A percentile compares a stretch with the other conserved stretches of the same genome.
Conservation (phyloP, 768 basidiomycete species). For the Pulveroboletus sp. region DNA sequence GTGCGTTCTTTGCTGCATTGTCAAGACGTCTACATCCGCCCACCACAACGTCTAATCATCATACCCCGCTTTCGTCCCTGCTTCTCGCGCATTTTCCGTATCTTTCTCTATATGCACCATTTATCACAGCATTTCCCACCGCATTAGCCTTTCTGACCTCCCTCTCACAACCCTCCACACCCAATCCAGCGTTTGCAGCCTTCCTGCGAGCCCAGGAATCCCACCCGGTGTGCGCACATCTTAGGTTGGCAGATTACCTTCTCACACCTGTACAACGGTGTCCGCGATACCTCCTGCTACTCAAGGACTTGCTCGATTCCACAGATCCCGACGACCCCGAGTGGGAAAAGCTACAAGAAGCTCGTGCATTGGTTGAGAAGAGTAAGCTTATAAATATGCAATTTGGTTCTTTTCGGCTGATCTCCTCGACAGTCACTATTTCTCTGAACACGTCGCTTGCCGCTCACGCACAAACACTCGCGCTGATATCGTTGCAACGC, state of each 20-base stretch:
- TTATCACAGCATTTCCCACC: conserved; percentile 74
- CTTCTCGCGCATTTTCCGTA: conserved; percentile 85
- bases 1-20: conserved; percentile 65
- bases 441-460: conserved; percentile 80
- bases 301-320: conserved; percentile 76
- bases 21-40: conserved; percentile 37
- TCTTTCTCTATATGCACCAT: conserved; percentile 82
- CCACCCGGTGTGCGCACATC: conserved; percentile 66
- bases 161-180: conserved; percentile 46
- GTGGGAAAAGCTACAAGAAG: conserved; percentile 55
- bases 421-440: conserved; percentile 55
- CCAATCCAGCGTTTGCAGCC: conserved; percentile 48
- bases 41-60: conserved; percentile 20
- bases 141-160: conserved; percentile 57
- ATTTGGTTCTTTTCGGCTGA: conserved; percentile 3
- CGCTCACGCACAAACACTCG: conserved; percentile 72
- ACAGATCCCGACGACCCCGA: conserved; percentile 69
- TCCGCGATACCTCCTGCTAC: conserved; percentile 79
- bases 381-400: conserved; percentile 43
- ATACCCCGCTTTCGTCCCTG: conserved; percentile 51
- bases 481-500: conserved; percentile 75
- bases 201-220: conserved; percentile 67
- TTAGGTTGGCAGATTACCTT: conserved; percentile 82
- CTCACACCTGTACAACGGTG: conserved; percentile 86
- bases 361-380: conserved; percentile 68